Evolutionary conservation across 1,139 yeast genomes (phyloP).

Genomic region (Yamadazyma mexicana): DNA sequence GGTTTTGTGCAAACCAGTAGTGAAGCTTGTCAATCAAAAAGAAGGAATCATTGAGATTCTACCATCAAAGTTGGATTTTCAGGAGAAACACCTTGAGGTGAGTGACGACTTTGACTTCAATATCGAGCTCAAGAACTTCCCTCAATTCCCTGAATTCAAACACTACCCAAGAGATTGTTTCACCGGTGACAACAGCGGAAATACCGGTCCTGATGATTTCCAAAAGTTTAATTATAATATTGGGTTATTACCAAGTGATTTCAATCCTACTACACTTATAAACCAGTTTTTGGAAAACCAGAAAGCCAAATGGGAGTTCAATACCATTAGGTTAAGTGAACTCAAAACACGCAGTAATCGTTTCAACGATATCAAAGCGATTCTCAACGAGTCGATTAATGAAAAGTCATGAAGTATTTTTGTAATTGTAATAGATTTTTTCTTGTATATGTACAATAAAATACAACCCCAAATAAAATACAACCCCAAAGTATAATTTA

Average conservation of each 20-base stretch:
- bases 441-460: background rate
- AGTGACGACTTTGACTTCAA: conserved; percentile 13
- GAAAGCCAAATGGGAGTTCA: conserved; percentile 19
- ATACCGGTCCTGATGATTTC: background rate
- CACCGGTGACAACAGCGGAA: conserved; percentile 2
- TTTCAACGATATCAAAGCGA: conserved; percentile 24
- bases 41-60: conserved; percentile 20
- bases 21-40: conserved; percentile 19
- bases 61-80: conserved; percentile 22
- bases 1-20: conserved; percentile 22
- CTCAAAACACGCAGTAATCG: conserved; percentile 21
- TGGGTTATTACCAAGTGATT: conserved; percentile 29
- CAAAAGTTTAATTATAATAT: conserved; percentile 20
- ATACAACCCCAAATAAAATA: too few relatives aligned
- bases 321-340: conserved; percentile 18
- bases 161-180: conserved; percentile 14
- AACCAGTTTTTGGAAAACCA: conserved; percentile 16
- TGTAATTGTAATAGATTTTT: background rate
- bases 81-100: conserved; percentile 21
- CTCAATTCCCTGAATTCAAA: conserved; percentile 22
- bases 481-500: too few relatives aligned
- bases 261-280: conserved; percentile 25
- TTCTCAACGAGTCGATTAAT: conserved; percentile 8
- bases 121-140: conserved; percentile 23
- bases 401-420: background rate